A percentile compares a stretch with the other conserved stretches of the same genome.
Conservation (phyloP, 768 basidiomycete genomes). For the Tephrocybe sp. region DNA sequence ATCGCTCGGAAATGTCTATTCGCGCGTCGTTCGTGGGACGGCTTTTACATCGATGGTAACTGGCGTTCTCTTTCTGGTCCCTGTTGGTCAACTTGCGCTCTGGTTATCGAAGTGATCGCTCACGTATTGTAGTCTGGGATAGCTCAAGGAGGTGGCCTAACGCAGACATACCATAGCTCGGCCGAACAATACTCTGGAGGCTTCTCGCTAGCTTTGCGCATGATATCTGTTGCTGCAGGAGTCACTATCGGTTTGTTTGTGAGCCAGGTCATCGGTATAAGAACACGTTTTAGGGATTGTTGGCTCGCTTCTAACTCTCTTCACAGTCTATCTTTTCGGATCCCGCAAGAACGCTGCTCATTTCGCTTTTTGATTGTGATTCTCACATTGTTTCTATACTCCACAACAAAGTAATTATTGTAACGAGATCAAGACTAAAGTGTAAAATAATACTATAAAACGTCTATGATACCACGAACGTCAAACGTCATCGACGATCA, state of each 20-base stretch:
- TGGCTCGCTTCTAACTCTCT: background rate
- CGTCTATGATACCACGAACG: constrained; percentile 29
- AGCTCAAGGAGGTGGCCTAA: constrained; percentile 71
- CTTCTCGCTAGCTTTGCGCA: constrained; percentile 76
- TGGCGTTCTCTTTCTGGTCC: constrained; percentile 87
- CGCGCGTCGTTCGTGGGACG: constrained; percentile 71
- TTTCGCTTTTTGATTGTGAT: constrained; percentile 62
- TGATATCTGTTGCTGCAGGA: constrained; percentile 84
- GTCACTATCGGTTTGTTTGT: constrained; percentile 85
- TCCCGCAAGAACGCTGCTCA: constrained; percentile 70
- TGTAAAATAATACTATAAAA: constrained; percentile 26
- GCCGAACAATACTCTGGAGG: constrained; percentile 74
- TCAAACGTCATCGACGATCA: constrained; percentile 22
- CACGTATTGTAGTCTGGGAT: constrained; percentile 58
- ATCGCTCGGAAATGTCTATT: constrained; percentile 80
- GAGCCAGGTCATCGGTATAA: constrained; percentile 64
- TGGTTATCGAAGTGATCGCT: background rate
- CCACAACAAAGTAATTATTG: constrained; percentile 14
- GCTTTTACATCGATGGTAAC: constrained; percentile 93
- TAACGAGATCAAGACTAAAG: constrained; percentile 22
- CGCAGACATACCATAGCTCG: constrained; percentile 58
- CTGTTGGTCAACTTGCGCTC: constrained; percentile 48
- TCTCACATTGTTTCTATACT: constrained; percentile 1
- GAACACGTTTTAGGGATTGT: background rate
- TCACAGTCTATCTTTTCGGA: constrained; percentile 69